These are phyloP conservation scores for Phytopythium boreale DNA, from an alignment of 352 stramenopile genomes.

Conservation along the genomic window DNA sequence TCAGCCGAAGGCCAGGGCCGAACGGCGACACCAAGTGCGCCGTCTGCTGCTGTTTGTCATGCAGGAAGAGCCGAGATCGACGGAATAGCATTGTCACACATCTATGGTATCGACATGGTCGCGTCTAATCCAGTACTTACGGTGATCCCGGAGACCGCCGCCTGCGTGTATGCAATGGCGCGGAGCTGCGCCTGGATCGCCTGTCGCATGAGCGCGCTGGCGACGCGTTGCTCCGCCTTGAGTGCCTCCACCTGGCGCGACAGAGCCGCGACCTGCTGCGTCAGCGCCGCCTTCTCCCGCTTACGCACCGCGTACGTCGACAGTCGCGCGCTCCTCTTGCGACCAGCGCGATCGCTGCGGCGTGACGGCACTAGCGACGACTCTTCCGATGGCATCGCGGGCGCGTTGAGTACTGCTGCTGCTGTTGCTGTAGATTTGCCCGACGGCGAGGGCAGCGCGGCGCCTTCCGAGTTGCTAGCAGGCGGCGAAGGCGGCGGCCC, in stretches of 20 bases:
- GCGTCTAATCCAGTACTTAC: neutral
- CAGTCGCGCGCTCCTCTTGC: constrained; percentile 19
- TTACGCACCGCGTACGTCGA: constrained; percentile 22
- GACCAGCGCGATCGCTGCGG: constrained; percentile 5
- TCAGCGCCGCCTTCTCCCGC: constrained; percentile 19
- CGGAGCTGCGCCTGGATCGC: constrained; percentile 15
- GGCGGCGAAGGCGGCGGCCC: too few species aligned
- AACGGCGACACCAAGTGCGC: constrained; percentile 1
- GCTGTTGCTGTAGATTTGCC: too few species aligned
- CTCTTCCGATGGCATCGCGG: too few species aligned
- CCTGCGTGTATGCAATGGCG: constrained; percentile 6
- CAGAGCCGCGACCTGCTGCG: constrained; percentile 12
- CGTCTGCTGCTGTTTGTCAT: neutral
- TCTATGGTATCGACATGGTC: neutral
- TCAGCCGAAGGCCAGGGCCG: neutral
- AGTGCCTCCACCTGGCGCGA: constrained; percentile 20
- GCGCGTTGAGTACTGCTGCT: too few species aligned
- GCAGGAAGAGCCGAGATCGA: neutral
- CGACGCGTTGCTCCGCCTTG: constrained; percentile 16
- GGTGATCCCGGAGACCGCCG: constrained; percentile 7
- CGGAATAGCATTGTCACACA: neutral
- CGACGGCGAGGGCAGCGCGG: too few species aligned
- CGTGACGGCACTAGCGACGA: too few species aligned
- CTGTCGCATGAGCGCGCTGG: constrained; percentile 11
- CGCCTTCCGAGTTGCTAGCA: too few species aligned